Evolutionary conservation across 768 basidiomycete species (phyloP).

Genomic region (Myochromella boudieri): DNA sequence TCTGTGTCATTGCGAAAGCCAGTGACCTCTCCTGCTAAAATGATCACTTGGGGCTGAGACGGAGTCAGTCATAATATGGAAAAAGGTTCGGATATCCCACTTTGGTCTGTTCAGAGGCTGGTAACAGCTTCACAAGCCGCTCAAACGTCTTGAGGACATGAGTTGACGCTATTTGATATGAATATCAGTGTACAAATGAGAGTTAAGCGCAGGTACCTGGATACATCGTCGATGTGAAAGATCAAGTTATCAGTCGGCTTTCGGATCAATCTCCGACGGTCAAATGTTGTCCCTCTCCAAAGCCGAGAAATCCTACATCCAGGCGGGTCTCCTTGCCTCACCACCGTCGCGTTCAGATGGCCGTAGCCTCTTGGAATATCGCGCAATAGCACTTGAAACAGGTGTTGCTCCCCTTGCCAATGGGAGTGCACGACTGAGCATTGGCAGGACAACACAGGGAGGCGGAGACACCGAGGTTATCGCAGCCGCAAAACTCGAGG

Average conservation of each 20-base stretch:
- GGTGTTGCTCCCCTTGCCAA: conserved; percentile 81
- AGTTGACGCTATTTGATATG: conserved; percentile 1
- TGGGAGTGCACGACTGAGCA: conserved; percentile 73
- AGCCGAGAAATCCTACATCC: conserved; percentile 77
- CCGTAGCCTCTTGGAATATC: conserved; percentile 63
- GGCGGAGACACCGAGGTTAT: conserved; percentile 76
- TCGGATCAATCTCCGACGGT: conserved; percentile 22
- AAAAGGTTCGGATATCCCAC: conserved; percentile 28
- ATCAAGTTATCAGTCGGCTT: conserved; percentile 9
- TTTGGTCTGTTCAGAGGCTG: conserved; percentile 49
- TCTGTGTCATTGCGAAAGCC: conserved; percentile 82
- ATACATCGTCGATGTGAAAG: conserved; percentile 10
- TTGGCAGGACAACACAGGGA: conserved; percentile 70
- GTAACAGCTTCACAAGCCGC: conserved; percentile 49
- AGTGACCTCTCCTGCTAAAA: conserved; percentile 65
- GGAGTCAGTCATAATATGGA: not conserved
- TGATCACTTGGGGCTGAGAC: conserved; percentile 62
- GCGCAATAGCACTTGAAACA: conserved; percentile 71
- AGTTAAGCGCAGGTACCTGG: conserved; percentile 5
- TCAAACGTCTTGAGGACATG: conserved; percentile 53
- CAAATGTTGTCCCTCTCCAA: conserved; percentile 59
- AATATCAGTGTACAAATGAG: not conserved
- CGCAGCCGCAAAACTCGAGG: conserved; percentile 79
- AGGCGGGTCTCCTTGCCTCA: conserved; percentile 56
- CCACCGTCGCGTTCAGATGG: conserved; percentile 78